Evolutionary conservation across 2,329 filamentous ascomycete species (phyloP).

Genomic region (Penicillium frequentans): DNA sequence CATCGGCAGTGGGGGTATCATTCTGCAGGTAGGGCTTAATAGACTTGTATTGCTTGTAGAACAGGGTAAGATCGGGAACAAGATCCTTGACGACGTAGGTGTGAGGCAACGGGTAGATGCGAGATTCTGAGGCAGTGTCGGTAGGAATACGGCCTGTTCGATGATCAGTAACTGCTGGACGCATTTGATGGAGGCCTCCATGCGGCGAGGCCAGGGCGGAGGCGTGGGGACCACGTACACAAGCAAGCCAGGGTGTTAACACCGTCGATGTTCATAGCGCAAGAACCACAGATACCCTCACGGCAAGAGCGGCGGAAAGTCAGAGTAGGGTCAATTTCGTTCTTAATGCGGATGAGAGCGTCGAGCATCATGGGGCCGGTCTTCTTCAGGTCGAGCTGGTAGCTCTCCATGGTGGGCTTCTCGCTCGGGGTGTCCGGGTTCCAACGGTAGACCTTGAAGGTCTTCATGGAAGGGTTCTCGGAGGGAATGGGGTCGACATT

Average conservation of each 20-base stretch:
- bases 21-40: constrained; percentile 98
- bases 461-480: constrained; percentile 71
- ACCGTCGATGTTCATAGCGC: constrained; percentile 99
- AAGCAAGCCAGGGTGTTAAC: constrained; percentile 96
- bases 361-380: constrained; percentile 98
- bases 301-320: constrained; percentile 95
- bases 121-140: constrained; percentile 75
- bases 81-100: constrained; percentile 99
- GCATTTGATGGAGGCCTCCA: neutral
- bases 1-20: constrained; percentile 78
- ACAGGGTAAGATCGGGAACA: constrained; percentile 94
- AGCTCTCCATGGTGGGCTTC: constrained; percentile 95
- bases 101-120: constrained; percentile 97
- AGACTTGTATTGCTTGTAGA: constrained; percentile 99
- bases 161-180: constrained; percentile 6
- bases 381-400: constrained; percentile 96
- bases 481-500: constrained; percentile 58
- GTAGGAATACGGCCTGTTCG: constrained; percentile 82
- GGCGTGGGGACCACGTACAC: constrained; percentile 64
- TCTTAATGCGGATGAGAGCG: constrained; percentile 97
- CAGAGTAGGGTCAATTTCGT: constrained; percentile 93
- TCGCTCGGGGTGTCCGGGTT: constrained; percentile 87
- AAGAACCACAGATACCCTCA: constrained; percentile 98
- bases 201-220: neutral
- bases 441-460: constrained; percentile 99